A percentile compares a stretch with the other conserved stretches of the same genome.
Evolutionary conservation across 768 basidiomycete genomes (phyloP).

Genomic region (Tylopilus sp.): DNA sequence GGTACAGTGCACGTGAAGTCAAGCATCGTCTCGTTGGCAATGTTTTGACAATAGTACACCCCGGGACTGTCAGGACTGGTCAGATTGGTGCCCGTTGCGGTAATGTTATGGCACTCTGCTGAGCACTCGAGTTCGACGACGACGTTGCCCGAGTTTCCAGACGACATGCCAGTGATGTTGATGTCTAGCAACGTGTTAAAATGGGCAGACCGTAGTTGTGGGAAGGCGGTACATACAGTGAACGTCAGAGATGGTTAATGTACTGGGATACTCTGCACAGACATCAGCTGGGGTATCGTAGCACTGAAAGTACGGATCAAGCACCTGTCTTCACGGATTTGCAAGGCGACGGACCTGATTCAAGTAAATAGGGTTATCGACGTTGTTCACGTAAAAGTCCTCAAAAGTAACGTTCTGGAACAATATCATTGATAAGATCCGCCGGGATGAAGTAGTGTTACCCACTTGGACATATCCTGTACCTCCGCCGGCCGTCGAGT

Average conservation of each 20-base stretch:
- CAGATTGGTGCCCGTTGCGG: too few species aligned
- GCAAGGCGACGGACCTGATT: conserved; percentile 25
- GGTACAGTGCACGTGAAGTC: too few species aligned
- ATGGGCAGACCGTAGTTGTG: not conserved
- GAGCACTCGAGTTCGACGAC: too few species aligned
- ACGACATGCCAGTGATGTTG: not conserved
- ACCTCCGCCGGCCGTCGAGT: conserved; percentile 41
- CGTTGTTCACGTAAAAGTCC: conserved; percentile 31
- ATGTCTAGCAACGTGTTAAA: too few species aligned
- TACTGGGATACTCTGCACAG: conserved; percentile 40
- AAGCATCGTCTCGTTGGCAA: too few species aligned
- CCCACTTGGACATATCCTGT: conserved; percentile 38
- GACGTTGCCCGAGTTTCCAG: too few species aligned
- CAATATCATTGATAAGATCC: not conserved
- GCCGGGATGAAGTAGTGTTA: not conserved
- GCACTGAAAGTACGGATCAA: conserved; percentile 26
- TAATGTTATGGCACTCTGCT: too few species aligned
- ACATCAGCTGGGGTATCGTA: conserved; percentile 32
- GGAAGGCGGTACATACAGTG: conserved; percentile 31
- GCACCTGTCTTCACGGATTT: not conserved
- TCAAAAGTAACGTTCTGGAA: conserved; percentile 23
- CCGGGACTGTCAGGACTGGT: too few species aligned
- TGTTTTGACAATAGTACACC: too few species aligned
- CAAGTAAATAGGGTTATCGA: conserved; percentile 42
- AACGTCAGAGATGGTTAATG: conserved; percentile 38